Evolutionary conservation across 192 early-diverging fungal genomes (phyloP).

Genomic region (Podochytrium sp.): DNA sequence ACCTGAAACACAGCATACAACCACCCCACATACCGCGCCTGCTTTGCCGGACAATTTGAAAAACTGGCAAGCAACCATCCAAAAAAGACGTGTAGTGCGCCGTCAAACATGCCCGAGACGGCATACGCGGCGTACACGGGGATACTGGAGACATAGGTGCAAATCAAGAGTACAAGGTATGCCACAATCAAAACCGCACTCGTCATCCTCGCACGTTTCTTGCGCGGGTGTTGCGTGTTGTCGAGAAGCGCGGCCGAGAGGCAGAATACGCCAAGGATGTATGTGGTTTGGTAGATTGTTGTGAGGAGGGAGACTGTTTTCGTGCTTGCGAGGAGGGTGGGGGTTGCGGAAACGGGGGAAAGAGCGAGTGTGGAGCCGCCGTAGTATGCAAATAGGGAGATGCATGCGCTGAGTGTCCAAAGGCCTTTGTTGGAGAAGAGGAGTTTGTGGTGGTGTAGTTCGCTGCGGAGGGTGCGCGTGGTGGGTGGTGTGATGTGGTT

Average conservation of each 20-base stretch:
- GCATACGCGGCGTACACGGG: conserved; percentile 1
- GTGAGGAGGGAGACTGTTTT: background rate
- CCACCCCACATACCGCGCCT: conserved; percentile 10
- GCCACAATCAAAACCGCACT: conserved; percentile 3
- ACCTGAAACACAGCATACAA: background rate
- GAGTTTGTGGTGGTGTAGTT: background rate
- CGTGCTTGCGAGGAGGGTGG: background rate
- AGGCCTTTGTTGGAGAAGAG: background rate
- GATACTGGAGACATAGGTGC: background rate
- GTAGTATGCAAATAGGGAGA: conserved; percentile 8
- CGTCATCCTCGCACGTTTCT: conserved; percentile 15
- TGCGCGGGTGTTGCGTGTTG: conserved; percentile 4
- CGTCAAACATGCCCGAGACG: conserved; percentile 15
- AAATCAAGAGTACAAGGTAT: background rate
- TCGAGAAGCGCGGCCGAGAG: background rate
- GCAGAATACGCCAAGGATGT: background rate
- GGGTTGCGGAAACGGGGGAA: background rate
- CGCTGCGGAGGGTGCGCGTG: background rate
- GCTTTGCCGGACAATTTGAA: background rate
- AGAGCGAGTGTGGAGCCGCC: background rate
- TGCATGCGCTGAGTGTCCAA: conserved; percentile 2
- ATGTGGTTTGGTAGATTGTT: background rate
- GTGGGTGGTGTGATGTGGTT: background rate
- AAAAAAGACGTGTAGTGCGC: conserved; percentile 8
- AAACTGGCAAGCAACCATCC: conserved; percentile 2